phyloP scores from a whole-genome alignment of 139 green algal genomes.

The Yamagishiella unicocca region DNA sequence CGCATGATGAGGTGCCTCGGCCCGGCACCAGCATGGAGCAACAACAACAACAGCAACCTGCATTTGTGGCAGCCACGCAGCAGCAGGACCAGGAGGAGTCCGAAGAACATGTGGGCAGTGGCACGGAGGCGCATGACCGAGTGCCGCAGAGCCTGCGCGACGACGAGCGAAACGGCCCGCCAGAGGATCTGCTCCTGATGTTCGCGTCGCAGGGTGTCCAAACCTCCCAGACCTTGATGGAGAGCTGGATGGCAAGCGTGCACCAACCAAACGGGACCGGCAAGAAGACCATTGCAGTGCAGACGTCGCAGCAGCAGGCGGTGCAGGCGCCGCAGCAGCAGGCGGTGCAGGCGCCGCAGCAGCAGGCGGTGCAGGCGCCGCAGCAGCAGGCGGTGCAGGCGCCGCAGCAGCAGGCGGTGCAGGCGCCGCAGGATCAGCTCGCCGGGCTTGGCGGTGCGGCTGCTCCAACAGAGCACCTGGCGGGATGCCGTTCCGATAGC shows the following conservation, averaged over 20 bases:
- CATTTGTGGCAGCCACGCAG: not conserved
- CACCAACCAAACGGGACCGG: no score
- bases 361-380: not conserved
- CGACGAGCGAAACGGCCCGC: not conserved
- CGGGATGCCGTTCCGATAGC: no score
- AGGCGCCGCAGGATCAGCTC: not conserved
- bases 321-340: not conserved
- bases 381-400: not conserved
- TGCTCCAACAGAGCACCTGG: no score
- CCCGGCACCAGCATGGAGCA: not conserved
- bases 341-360: not conserved
- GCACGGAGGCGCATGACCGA: not conserved
- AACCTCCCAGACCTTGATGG: not conserved
- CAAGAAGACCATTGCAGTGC: not conserved
- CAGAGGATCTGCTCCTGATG: not conserved
- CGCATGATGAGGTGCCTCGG: not conserved
- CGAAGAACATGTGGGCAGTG: not conserved
- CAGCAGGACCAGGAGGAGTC: not conserved
- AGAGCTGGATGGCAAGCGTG: not conserved
- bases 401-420: not conserved
- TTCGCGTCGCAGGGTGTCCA: conserved; percentile 1
- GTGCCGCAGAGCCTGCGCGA: not conserved
- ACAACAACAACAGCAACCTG: not conserved
- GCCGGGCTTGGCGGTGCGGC: not conserved
- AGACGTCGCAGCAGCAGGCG: not conserved